Evolutionary conservation across 768 basidiomycete species (phyloP), one percentile per base, ranked within the genome.

Genomic region (Boletales sp.): DNA sequence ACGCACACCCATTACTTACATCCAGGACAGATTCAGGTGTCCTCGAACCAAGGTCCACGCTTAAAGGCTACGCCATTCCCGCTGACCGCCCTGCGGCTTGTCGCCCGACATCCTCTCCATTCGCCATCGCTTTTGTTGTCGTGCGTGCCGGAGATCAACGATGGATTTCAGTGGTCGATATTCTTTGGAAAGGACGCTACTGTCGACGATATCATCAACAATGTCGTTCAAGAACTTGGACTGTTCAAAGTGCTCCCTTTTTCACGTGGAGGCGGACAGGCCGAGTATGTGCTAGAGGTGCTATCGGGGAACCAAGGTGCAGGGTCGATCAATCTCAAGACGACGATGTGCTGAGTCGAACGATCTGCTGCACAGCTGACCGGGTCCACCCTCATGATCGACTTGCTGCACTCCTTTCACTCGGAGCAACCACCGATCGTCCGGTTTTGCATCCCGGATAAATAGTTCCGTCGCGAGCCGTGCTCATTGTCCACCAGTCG

Each of bases 231-330:
- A 31, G 83, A 89, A 56, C 74, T 92, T 3, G 90, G 89, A 2
- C 67, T 93, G 19, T 68, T 80, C n/a, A 86, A 77, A 62, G 71
- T 73, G 5, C 65, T 87, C 25, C 81, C 85, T 15, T 73, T 86
- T 14, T 80, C 84, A 2, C 88, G 88, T 40, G 82, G 80, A 17
- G 86, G 83, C 5, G 64, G 57, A 31, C 72, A 67, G 34, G 56
- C 94, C 47, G 83, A 87, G 48, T 93, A 92, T 69, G 78, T 80
- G 2, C 57, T 92, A 14, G 87, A 92, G 64, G 83, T 86, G 59
- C 75, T 81, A 57, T 65, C 31, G 39, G 75, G 70, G n/a, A 65
- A 71, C 21, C 66, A 66, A 34, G 79, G 87, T 90, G 62, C 59
- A 82, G 55, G 12, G 8, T 39, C 31, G 11, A 10, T 5, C 36